Conservation (phyloP, 495 filamentous ascomycete genomes). For the Penicillium tannophilum region DNA sequence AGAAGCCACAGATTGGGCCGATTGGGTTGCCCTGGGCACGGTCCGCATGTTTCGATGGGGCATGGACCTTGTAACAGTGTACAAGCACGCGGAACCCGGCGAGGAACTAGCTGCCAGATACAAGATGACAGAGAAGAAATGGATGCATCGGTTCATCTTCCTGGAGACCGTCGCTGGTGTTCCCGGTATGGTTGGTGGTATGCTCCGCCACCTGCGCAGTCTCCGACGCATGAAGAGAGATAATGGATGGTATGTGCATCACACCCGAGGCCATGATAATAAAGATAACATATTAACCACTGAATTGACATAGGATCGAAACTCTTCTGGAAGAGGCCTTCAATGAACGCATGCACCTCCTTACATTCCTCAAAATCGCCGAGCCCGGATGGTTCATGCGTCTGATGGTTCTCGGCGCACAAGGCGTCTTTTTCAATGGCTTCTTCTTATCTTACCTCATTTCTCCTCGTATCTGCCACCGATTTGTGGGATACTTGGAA, state of each 20-base stretch:
- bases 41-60: slow-evolving; percentile 66
- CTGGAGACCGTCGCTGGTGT: slow-evolving; percentile 94
- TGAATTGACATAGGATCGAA: slow-evolving; percentile 65
- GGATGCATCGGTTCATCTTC: slow-evolving; percentile 85
- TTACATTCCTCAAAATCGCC: slow-evolving; percentile 92
- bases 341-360: slow-evolving; percentile 95
- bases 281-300: background rate
- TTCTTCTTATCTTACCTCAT: slow-evolving; percentile 89
- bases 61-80: slow-evolving; percentile 70
- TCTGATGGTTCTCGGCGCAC: slow-evolving; percentile 78
- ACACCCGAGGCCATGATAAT: background rate
- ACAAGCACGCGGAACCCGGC: slow-evolving; percentile 61
- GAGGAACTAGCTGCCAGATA: slow-evolving; percentile 47
- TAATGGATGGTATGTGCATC: slow-evolving; percentile 75
- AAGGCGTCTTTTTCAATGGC: slow-evolving; percentile 91
- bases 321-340: slow-evolving; percentile 91
- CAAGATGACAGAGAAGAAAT: slow-evolving; percentile 73
- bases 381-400: slow-evolving; percentile 91
- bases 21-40: slow-evolving; percentile 63
- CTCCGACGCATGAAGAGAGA: slow-evolving; percentile 84
- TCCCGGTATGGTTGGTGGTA: slow-evolving; percentile 95
- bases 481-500: slow-evolving; percentile 96
- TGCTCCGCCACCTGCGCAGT: slow-evolving; percentile 84
- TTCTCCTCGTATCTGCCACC: slow-evolving; percentile 86
- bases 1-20: slow-evolving; percentile 64